Evolutionary conservation across 352 stramenopile species (phyloP).

Genomic region (Achlya hypogyna): DNA sequence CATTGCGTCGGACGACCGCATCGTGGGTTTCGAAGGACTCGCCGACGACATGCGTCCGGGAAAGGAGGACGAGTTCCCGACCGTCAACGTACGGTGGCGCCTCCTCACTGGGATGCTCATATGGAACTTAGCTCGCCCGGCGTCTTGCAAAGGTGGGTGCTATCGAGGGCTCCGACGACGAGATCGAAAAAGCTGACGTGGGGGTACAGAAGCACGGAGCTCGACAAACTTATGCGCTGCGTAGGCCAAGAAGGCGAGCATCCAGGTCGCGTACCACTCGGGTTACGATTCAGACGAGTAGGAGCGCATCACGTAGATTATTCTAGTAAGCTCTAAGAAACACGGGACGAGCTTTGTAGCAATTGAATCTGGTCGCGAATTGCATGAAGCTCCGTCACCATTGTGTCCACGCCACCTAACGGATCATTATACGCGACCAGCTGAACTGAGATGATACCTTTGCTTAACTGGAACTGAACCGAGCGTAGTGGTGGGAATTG

Average conservation of each 20-base stretch:
- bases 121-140: slow-evolving; percentile 36
- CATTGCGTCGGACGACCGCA: slow-evolving; percentile 80
- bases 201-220: neutral
- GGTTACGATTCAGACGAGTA: slow-evolving; percentile 11
- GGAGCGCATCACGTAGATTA: neutral
- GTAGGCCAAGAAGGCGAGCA: slow-evolving; percentile 12
- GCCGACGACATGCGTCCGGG: slow-evolving; percentile 41
- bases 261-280: neutral
- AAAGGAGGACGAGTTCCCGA: slow-evolving; percentile 52
- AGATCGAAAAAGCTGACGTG: slow-evolving; percentile 28
- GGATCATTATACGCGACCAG: neutral
- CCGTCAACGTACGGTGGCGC: slow-evolving; percentile 32
- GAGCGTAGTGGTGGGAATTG: neutral
- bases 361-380: slow-evolving; percentile 7
- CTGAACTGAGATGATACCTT: neutral
- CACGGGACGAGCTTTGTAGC: neutral
- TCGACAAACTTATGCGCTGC: neutral
- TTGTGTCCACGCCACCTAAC: neutral
- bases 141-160: slow-evolving; percentile 52
- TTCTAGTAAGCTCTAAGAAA: neutral
- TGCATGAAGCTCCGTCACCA: neutral
- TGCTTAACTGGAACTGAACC: neutral
- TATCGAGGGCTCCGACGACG: slow-evolving; percentile 36
- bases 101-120: neutral
- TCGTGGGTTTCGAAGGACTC: slow-evolving; percentile 91